Conservation (phyloP, 495 filamentous ascomycete genomes). For the Bathelium albidoporum region DNA sequence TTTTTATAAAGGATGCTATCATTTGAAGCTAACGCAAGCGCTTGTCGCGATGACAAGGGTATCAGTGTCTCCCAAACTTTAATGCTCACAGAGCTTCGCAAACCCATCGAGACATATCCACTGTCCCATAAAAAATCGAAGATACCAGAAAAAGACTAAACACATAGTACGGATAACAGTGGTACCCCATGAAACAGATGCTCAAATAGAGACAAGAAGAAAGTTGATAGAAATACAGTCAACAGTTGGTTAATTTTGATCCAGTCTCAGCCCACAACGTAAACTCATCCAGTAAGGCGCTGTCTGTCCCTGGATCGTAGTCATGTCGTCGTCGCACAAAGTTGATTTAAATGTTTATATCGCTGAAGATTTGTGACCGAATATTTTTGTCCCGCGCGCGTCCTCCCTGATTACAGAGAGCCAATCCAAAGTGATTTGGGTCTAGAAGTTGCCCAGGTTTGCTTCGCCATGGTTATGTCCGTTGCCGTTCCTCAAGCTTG, state of each 20-base stretch:
- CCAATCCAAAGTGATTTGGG: neutral
- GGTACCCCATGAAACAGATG: neutral
- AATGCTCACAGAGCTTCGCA: neutral
- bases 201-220: constrained; percentile 11
- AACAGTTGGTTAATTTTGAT: neutral
- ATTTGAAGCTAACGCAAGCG: neutral
- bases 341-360: neutral
- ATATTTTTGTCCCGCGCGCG: neutral
- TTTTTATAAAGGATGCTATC: neutral
- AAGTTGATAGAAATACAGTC: constrained; percentile 7
- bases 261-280: neutral
- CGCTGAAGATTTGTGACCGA: neutral
- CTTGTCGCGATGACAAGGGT: neutral
- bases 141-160: neutral
- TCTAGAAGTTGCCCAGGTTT: neutral
- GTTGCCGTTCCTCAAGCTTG: neutral
- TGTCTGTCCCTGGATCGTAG: neutral
- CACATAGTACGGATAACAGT: neutral
- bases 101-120: neutral
- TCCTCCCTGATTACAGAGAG: neutral
- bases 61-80: neutral
- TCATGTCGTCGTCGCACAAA: neutral
- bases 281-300: neutral
- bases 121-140: neutral
- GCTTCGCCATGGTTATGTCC: neutral